phyloP scores from a whole-genome alignment of 1,139 yeast genomes.

The Sugiyamaella pinicola region DNA sequence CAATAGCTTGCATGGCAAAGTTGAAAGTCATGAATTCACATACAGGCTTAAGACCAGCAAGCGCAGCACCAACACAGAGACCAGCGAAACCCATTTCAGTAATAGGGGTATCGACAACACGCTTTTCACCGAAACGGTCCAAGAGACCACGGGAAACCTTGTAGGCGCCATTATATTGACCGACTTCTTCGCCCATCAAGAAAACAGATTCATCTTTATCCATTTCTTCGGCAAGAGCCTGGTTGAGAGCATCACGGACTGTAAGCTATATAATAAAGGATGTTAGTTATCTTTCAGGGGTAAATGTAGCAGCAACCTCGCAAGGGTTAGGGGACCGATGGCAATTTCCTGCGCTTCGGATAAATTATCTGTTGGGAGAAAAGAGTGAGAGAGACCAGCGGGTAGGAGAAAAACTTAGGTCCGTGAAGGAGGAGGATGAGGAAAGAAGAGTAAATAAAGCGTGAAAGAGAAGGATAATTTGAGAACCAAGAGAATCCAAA shows the following conservation, averaged over 20 bases:
- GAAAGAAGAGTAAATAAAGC: not conserved
- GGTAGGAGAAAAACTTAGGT: too few species aligned
- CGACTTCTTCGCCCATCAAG: slow-evolving; percentile 98
- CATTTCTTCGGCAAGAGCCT: slow-evolving; percentile 95
- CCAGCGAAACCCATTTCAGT: slow-evolving; percentile 99
- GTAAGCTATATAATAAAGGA: slow-evolving; percentile 52
- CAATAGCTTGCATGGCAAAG: slow-evolving; percentile 99
- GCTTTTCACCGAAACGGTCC: slow-evolving; percentile 95
- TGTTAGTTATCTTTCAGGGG: slow-evolving; percentile 11
- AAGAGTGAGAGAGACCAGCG: not conserved
- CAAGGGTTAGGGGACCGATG: not conserved
- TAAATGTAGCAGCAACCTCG: not conserved
- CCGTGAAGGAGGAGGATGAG: not conserved
- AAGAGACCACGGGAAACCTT: slow-evolving; percentile 93
- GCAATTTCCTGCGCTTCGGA: not conserved
- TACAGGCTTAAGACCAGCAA: slow-evolving; percentile 94
- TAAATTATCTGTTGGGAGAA: not conserved
- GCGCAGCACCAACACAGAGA: slow-evolving; percentile 94
- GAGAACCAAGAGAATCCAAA: too few species aligned
- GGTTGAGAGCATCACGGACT: slow-evolving; percentile 95
- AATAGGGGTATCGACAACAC: slow-evolving; percentile 96
- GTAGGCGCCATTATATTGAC: slow-evolving; percentile 98
- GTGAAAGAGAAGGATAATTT: too few species aligned
- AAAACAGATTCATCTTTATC: slow-evolving; percentile 94
- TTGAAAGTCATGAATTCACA: slow-evolving; percentile 99